These are phyloP conservation scores for Moelleriella libera DNA, from an alignment of 2,329 filamentous ascomycete genomes.

Conservation along the genomic window DNA sequence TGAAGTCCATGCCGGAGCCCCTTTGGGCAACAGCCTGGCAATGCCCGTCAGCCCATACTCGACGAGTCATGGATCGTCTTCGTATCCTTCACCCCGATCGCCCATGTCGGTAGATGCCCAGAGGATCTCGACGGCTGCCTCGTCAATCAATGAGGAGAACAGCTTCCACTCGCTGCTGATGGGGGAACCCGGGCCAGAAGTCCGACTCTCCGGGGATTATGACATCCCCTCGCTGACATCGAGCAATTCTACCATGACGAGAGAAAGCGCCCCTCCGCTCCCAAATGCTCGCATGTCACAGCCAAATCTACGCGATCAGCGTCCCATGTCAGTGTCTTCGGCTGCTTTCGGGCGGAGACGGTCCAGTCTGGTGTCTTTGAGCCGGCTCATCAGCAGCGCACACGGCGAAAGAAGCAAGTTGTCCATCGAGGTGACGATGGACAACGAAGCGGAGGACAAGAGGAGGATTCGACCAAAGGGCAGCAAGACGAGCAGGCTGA, in stretches of 20 bases:
- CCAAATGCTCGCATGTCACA: slow-evolving; percentile 33
- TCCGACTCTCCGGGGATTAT: slow-evolving; percentile 52
- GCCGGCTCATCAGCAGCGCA: slow-evolving; percentile 59
- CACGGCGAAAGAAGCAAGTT: slow-evolving; percentile 65
- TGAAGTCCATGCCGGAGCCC: slow-evolving; percentile 31
- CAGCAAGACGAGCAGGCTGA: slow-evolving; percentile 56
- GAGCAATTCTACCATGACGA: slow-evolving; percentile 64
- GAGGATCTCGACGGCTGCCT: slow-evolving; percentile 60
- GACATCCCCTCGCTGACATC: slow-evolving; percentile 63
- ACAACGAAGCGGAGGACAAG: slow-evolving; percentile 37
- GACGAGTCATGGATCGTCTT: slow-evolving; percentile 45
- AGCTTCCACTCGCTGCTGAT: slow-evolving; percentile 57
- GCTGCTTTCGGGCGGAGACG: slow-evolving; percentile 54
- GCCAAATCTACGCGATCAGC: slow-evolving; percentile 35
- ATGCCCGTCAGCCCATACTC: slow-evolving; percentile 51
- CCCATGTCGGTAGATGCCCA: slow-evolving; percentile 57
- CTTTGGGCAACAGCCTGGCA: slow-evolving; percentile 25
- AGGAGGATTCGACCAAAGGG: slow-evolving; percentile 37
- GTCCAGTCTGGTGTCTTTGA: slow-evolving; percentile 63
- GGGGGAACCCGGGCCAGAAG: slow-evolving; percentile 60
- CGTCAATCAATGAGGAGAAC: slow-evolving; percentile 58
- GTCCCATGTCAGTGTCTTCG: slow-evolving; percentile 48
- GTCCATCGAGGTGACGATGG: slow-evolving; percentile 49
- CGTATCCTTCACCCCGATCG: slow-evolving; percentile 52
- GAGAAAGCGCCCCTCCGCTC: slow-evolving; percentile 43